Evolutionary conservation across 805 yeast genomes (phyloP).

Genomic region (Lipomyces kockii): DNA sequence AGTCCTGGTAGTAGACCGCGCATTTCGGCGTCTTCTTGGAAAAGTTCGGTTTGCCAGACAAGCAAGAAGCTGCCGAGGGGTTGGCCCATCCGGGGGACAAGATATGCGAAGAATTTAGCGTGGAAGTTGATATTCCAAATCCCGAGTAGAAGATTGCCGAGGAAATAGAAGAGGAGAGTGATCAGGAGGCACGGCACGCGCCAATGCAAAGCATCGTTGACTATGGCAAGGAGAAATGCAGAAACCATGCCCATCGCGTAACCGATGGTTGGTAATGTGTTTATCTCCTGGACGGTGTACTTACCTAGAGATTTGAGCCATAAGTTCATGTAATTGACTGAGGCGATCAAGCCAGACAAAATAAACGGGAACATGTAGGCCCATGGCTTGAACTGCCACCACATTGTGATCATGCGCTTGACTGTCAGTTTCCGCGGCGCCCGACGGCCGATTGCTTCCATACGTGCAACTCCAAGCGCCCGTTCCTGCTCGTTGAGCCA

Average conservation of each 20-base stretch:
- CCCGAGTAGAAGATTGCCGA: slow-evolving; percentile 58
- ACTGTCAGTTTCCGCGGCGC: slow-evolving; percentile 2
- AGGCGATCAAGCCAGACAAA: slow-evolving; percentile 3
- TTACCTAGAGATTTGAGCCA: slow-evolving; percentile 41
- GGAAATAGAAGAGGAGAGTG: slow-evolving; percentile 49
- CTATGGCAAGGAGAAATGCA: slow-evolving; percentile 40
- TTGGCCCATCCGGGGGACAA: slow-evolving; percentile 61
- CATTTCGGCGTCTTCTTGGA: slow-evolving; percentile 55
- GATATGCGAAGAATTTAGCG: slow-evolving; percentile 64
- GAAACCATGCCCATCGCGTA: slow-evolving; percentile 42
- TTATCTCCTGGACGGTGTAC: slow-evolving; percentile 38
- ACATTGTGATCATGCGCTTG: neutral
- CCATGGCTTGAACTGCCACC: slow-evolving; percentile 7
- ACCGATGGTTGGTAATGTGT: slow-evolving; percentile 45
- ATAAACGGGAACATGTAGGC: neutral
- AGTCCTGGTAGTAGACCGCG: slow-evolving; percentile 40
- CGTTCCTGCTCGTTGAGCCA: slow-evolving; percentile 2
- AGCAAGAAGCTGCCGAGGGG: slow-evolving; percentile 63
- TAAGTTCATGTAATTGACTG: slow-evolving; percentile 39
- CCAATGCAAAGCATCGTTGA: slow-evolving; percentile 45
- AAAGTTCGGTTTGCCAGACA: slow-evolving; percentile 63
- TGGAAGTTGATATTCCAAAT: slow-evolving; percentile 58
- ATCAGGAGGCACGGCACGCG: slow-evolving; percentile 55
- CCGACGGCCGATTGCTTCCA: slow-evolving; percentile 6
- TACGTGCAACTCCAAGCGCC: slow-evolving; percentile 8